A percentile compares a stretch with the other conserved stretches of the same genome.
phyloP scores from a whole-genome alignment of 495 filamentous ascomycete genomes.

The Tuber brumale region DNA sequence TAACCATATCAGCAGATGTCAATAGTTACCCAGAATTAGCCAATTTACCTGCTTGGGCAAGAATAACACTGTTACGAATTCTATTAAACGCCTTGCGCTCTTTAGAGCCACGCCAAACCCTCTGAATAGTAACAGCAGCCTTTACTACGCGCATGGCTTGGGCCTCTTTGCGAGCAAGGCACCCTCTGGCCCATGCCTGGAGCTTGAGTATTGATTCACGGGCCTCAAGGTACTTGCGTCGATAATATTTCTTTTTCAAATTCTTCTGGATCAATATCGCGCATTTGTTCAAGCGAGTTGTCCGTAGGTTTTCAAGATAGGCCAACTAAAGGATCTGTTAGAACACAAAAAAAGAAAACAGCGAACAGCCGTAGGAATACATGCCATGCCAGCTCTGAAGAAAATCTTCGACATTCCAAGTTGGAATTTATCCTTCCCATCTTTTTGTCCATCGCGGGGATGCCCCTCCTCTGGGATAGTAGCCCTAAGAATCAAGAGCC shows the following conservation, averaged over 20 bases:
- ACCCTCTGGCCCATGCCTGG: slow-evolving; percentile 67
- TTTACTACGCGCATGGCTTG: slow-evolving; percentile 74
- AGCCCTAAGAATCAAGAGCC: slow-evolving; percentile 79
- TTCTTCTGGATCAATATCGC: slow-evolving; percentile 99
- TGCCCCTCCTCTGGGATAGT: slow-evolving; percentile 61
- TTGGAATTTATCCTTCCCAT: slow-evolving; percentile 91
- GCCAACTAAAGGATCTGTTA: slow-evolving; percentile 54
- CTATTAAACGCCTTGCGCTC: slow-evolving; percentile 68
- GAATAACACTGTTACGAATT: slow-evolving; percentile 73
- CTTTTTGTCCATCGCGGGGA: slow-evolving; percentile 54
- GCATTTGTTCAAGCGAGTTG: slow-evolving; percentile 81
- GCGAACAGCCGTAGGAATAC: slow-evolving; percentile 1
- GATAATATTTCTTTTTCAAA: slow-evolving; percentile 86
- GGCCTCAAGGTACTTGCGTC: slow-evolving; percentile 83
- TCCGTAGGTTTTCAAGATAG: slow-evolving; percentile 89
- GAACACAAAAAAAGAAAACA: neutral
- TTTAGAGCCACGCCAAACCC: slow-evolving; percentile 86
- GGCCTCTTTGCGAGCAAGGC: slow-evolving; percentile 66
- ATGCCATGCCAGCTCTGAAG: slow-evolving; percentile 88
- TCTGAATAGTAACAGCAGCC: slow-evolving; percentile 88
- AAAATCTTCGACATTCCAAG: slow-evolving; percentile 97
- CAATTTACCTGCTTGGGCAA: slow-evolving; percentile 61
- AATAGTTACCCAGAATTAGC: neutral
- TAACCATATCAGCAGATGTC: slow-evolving; percentile 3
- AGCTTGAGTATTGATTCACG: slow-evolving; percentile 70